Evolutionary conservation across 2,329 filamentous ascomycete species (phyloP).

Genomic region (Sclerotinia spermophila): DNA sequence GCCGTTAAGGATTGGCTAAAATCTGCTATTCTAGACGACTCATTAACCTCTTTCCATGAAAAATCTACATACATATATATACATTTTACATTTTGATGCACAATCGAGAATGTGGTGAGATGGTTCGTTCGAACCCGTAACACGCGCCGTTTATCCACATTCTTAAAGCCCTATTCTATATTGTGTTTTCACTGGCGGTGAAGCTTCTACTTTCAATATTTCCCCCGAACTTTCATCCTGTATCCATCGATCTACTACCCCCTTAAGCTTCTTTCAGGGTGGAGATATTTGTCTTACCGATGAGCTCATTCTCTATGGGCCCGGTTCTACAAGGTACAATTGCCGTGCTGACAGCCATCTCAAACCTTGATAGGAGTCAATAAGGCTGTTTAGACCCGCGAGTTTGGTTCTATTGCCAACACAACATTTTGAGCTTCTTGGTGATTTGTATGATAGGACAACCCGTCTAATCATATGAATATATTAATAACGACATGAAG

Average conservation of each 20-base stretch:
- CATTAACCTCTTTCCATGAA: too few relatives aligned
- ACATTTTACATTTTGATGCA: background rate
- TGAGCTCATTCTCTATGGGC: background rate
- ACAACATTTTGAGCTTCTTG: background rate
- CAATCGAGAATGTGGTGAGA: background rate
- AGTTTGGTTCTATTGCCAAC: background rate
- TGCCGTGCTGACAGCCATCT: background rate
- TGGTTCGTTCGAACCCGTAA: background rate
- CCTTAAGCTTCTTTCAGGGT: background rate
- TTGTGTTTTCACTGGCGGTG: background rate
- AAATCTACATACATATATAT: too few relatives aligned
- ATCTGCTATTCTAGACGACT: background rate
- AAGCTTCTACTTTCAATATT: background rate
- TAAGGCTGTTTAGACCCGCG: slow-evolving; percentile 5
- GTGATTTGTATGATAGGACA: background rate
- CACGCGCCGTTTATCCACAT: background rate
- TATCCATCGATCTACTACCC: slow-evolving; percentile 2
- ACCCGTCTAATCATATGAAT: background rate
- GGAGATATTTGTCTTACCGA: background rate
- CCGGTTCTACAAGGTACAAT: background rate
- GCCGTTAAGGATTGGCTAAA: background rate
- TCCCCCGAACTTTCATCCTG: background rate
- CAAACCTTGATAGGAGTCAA: background rate
- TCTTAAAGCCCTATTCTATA: background rate
- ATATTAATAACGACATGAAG: background rate